A percentile compares a stretch with the other conserved stretches of the same genome.
phyloP scores from a whole-genome alignment of 257 asterid species.

The Forsythia viridissima region DNA sequence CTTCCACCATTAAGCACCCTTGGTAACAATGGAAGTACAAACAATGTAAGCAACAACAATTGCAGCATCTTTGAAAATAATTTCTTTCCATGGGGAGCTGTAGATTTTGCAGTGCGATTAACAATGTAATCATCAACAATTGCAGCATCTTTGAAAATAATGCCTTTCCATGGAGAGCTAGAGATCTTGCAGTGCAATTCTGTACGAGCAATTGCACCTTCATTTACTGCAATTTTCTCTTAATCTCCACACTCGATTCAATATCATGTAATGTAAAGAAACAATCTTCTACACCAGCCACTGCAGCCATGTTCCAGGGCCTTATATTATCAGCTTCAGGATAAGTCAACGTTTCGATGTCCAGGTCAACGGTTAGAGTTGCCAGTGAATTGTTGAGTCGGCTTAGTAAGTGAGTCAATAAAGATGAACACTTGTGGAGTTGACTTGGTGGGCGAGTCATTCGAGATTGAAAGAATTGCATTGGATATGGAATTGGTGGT shows the following conservation, averaged over 20 bases:
- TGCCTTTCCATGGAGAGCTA: no score
- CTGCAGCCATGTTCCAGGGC: not conserved
- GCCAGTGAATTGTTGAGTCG: not conserved
- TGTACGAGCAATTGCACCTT: no score
- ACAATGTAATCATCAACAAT: no score
- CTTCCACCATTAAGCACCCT: no score
- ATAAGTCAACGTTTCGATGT: not conserved
- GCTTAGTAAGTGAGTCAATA: not conserved
- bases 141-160: no score
- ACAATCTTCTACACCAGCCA: not conserved
- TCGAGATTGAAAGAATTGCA: not conserved
- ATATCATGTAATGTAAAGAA: not conserved
- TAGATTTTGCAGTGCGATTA: no score
- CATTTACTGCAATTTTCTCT: constrained; percentile 24
- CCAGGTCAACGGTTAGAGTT: not conserved
- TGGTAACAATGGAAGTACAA: no score
- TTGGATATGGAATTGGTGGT: not conserved
- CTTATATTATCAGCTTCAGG: not conserved
- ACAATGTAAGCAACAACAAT: no score
- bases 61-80: no score
- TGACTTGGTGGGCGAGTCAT: not conserved
- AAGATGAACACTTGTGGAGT: not conserved
- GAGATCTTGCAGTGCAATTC: no score
- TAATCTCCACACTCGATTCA: not conserved
- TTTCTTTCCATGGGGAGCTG: no score